A percentile compares a stretch with the other conserved stretches of the same genome.
These are phyloP conservation scores for Colletotrichum lupini DNA, from an alignment of 2,329 filamentous ascomycete genomes.

Conservation along the genomic window DNA sequence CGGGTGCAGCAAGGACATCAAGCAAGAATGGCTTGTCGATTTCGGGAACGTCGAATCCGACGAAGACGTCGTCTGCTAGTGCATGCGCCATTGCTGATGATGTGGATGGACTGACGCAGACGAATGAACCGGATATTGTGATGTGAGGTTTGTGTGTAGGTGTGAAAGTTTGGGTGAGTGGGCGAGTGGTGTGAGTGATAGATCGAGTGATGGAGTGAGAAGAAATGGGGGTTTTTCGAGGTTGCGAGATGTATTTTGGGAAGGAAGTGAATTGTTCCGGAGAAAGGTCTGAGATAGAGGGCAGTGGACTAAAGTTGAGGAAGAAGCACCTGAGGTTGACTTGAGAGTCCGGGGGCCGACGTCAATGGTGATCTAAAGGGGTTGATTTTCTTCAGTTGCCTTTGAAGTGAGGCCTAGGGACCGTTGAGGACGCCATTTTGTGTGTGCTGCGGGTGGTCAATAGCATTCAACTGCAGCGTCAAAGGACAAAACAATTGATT, in stretches of 20 bases:
- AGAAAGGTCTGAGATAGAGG: slow-evolving; percentile 9
- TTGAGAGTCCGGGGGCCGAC: slow-evolving; percentile 3
- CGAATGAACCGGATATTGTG: not conserved
- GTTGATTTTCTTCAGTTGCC: slow-evolving; percentile 4
- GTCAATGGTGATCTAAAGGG: slow-evolving; percentile 1
- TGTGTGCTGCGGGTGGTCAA: slow-evolving; percentile 17
- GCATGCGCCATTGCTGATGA: slow-evolving; percentile 24
- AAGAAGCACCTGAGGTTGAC: slow-evolving; percentile 15
- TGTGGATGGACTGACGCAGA: slow-evolving; percentile 3
- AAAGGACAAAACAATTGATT: not conserved
- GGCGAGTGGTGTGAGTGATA: not conserved
- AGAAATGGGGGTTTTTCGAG: not conserved
- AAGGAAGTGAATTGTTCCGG: slow-evolving; percentile 22
- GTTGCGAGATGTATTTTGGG: slow-evolving; percentile 10
- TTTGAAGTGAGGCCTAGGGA: not conserved
- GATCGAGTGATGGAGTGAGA: slow-evolving; percentile 1
- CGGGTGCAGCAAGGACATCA: slow-evolving; percentile 42
- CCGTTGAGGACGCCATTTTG: slow-evolving; percentile 25
- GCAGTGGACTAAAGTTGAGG: slow-evolving; percentile 1
- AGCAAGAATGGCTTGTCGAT: slow-evolving; percentile 46
- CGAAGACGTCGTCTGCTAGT: slow-evolving; percentile 28
- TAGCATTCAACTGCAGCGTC: slow-evolving; percentile 20
- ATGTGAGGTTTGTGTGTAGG: not conserved
- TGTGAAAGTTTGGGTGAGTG: not conserved
- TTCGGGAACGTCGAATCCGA: slow-evolving; percentile 46